Conservation (phyloP, 768 basidiomycete species). For the Lepiota brunneoincarnata region DNA sequence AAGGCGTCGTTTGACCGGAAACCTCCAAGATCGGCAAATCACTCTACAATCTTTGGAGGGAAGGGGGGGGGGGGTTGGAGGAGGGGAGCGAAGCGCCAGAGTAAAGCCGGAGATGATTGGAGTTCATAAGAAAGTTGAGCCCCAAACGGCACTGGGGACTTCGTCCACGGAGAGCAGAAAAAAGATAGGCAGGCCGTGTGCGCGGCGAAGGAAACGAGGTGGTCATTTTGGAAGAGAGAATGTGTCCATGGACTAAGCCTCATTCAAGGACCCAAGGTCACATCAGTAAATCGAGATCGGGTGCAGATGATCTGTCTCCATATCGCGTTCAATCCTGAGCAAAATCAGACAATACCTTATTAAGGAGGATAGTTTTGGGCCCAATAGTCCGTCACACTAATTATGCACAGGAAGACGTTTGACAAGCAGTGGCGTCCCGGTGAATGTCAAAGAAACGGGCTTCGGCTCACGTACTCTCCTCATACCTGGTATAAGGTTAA, state of each 20-base stretch:
- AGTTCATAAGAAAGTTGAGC: conserved; percentile 8
- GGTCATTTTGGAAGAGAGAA: conserved; percentile 4
- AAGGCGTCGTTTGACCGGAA: not conserved
- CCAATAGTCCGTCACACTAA: conserved; percentile 12
- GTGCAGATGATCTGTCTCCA: conserved; percentile 19
- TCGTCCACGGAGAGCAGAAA: conserved; percentile 12
- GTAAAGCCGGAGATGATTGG: conserved; percentile 10
- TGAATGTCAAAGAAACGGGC: conserved; percentile 38
- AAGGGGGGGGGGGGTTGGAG: too few species aligned
- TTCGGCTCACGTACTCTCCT: conserved; percentile 41
- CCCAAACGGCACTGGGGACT: conserved; percentile 11
- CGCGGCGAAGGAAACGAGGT: conserved; percentile 9
- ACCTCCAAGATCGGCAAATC: conserved; percentile 6
- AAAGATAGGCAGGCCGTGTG: not conserved
- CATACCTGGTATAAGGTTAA: conserved; percentile 37
- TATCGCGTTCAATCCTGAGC: conserved; percentile 13
- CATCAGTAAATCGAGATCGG: conserved; percentile 11
- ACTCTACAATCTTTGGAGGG: not conserved
- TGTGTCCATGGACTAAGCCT: conserved; percentile 12
- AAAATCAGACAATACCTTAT: conserved; percentile 11
- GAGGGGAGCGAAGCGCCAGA: not conserved
- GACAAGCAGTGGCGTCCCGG: conserved; percentile 41
- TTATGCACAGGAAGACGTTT: conserved; percentile 28
- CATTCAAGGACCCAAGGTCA: conserved; percentile 9
- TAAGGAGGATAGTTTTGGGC: conserved; percentile 8